phyloP scores from a whole-genome alignment of 2,329 filamentous ascomycete species.

The Gliomastix tumulicola region DNA sequence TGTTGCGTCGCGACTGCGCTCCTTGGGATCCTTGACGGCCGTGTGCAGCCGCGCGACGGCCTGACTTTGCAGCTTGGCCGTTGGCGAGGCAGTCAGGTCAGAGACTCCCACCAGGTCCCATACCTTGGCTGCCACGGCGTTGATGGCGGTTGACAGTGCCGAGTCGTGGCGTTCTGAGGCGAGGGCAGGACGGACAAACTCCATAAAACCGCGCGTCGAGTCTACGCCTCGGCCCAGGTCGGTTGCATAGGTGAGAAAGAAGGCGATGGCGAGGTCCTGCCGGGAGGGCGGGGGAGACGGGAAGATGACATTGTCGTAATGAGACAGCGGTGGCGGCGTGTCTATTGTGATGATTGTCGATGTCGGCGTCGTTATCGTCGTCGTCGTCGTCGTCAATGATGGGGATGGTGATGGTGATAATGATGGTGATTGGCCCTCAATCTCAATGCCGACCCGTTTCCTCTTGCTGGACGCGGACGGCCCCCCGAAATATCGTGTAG shows the following conservation, averaged over 20 bases:
- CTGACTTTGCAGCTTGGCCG: constrained; percentile 6
- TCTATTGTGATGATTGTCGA: too few species aligned
- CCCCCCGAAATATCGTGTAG: too few species aligned
- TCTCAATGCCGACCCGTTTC: background rate
- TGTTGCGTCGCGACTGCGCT: constrained; percentile 7
- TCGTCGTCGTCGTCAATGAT: too few species aligned
- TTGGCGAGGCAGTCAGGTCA: constrained; percentile 5
- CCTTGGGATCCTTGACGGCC: constrained; percentile 8
- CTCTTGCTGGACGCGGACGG: background rate
- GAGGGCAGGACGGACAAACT: constrained; percentile 6
- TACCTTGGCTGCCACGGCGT: constrained; percentile 8
- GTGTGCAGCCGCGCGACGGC: constrained; percentile 6
- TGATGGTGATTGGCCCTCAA: too few species aligned
- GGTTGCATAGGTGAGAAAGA: constrained; percentile 9
- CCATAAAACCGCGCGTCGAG: constrained; percentile 9
- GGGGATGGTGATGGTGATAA: too few species aligned
- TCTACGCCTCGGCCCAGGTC: constrained; percentile 8
- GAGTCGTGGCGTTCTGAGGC: constrained; percentile 7
- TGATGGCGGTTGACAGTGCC: constrained; percentile 7
- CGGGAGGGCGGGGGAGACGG: background rate
- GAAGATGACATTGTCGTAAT: too few species aligned
- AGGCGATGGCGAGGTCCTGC: constrained; percentile 1
- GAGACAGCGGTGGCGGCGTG: too few species aligned
- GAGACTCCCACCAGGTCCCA: constrained; percentile 8
- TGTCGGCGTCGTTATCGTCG: too few species aligned